Base-by-base conservation (phyloP, 495 filamentous ascomycete genomes). In the Penicillium goetzii region DNA sequence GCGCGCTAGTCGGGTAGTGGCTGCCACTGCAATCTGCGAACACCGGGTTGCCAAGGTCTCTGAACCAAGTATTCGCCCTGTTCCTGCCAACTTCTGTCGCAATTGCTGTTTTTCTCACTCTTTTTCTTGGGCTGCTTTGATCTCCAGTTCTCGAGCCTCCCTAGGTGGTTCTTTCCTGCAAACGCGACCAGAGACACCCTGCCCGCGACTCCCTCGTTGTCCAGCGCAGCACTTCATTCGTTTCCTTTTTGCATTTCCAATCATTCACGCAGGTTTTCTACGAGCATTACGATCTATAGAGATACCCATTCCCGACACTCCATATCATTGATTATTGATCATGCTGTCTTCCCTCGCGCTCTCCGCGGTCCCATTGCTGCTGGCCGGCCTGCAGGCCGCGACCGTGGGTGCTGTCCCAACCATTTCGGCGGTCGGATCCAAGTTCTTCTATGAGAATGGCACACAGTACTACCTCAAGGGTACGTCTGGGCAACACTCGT, bases 381-480 rank as follows among this genome's bases (percentile, higher is more conserved):
- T 77, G 56, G 71, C 68, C 26, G 69, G 69, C 55, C 55, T 78
- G 34, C 69, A 73, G 56, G 67, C 68, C 41, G 58, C 65, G 28
- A 60, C 64, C 0, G 73, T 69, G 38, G 60, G 58, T 57, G 78
- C 78, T 21, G 71, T 83, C 38, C 79, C 86, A 33, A 84, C 84
- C 36, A 89, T 96, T 68, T 83, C 84, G 15, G 81, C 84, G 23
- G 86, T 89, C 30, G 92, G 92, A n/a, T 85, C 88, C 74, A 96
- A 95, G 75, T 92, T 96, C 81, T 95, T 93, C 78, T 87, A 84
- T 58, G 84, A 81, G 64, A 83, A 91, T 75, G 90, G 91, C 59
- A 80, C 85, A 17, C 91, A 93, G 72, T 96, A 88, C 76, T 95
- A 84, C 76, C 84, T 94, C 69, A 94, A 93, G 76, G 91, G 92